A percentile compares a stretch with the other conserved stretches of the same genome.
Conservation (phyloP, 2,329 filamentous ascomycete genomes). For the Lasiodiplodia sp. region DNA sequence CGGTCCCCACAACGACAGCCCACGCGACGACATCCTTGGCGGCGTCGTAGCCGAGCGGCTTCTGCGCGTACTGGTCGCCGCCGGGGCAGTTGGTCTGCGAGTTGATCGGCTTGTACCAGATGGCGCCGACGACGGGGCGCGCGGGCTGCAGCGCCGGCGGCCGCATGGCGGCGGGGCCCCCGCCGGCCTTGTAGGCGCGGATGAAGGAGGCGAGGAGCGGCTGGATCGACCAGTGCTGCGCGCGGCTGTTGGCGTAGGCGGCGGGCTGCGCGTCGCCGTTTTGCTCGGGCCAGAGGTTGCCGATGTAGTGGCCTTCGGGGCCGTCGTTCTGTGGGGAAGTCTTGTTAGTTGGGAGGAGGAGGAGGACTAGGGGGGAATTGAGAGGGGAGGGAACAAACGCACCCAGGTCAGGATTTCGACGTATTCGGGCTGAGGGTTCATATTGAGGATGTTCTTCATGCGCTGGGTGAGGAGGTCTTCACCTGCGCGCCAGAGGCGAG, state of each 20-base stretch:
- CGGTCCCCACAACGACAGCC: not conserved
- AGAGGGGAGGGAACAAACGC: not conserved
- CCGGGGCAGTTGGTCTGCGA: not conserved
- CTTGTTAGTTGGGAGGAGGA: not conserved
- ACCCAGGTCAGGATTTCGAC: slow-evolving; percentile 46
- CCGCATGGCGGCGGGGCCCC: too few species aligned
- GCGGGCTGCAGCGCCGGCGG: not conserved
- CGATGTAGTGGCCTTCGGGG: too few species aligned
- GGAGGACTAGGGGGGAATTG: not conserved
- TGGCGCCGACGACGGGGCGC: not conserved
- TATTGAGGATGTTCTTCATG: slow-evolving; percentile 45
- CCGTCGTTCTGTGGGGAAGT: too few species aligned
- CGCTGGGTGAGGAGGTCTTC: slow-evolving; percentile 46
- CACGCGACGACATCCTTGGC: not conserved
- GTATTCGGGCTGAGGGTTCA: slow-evolving; percentile 40
- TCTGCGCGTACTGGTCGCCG: not conserved
- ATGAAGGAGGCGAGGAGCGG: too few species aligned
- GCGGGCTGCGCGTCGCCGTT: too few species aligned
- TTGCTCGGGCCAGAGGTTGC: too few species aligned
- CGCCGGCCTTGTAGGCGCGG: too few species aligned
- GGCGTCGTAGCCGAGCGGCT: not conserved
- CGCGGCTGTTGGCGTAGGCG: too few species aligned
- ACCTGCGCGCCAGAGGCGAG: slow-evolving; percentile 43
- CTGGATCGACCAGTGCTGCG: too few species aligned
- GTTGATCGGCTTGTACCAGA: slow-evolving; percentile 7